A percentile compares a stretch with the other conserved stretches of the same genome.
phyloP scores from a whole-genome alignment of 345 rosid genomes.

The Erodium maritimum region DNA sequence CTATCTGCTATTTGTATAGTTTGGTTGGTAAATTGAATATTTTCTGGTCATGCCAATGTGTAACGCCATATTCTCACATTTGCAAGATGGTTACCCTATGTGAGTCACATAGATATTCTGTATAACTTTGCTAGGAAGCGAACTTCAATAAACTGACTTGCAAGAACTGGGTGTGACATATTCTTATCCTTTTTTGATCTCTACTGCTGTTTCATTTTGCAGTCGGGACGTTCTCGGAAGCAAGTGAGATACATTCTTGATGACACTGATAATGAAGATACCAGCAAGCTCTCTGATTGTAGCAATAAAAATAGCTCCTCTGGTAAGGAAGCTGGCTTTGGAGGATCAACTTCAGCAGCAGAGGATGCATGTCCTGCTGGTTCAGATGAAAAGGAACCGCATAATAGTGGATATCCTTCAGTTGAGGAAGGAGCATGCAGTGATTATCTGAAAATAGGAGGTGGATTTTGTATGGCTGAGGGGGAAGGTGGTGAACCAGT shows the following conservation, averaged over 20 bases:
- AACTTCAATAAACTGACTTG: background rate
- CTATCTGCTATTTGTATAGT: too few species aligned
- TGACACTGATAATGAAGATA: conserved; percentile 35
- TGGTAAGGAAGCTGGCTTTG: conserved; percentile 14
- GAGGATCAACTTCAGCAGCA: conserved; percentile 7
- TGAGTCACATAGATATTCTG: background rate
- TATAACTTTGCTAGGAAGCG: background rate
- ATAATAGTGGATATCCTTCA: conserved; percentile 12
- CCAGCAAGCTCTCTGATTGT: conserved; percentile 12
- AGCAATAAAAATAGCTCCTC: conserved; percentile 14
- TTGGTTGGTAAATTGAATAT: too few species aligned
- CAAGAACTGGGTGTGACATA: background rate
- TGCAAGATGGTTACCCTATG: background rate
- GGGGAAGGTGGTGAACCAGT: conserved; percentile 21
- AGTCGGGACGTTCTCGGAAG: conserved; percentile 63
- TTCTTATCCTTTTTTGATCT: background rate
- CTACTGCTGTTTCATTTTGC: conserved; percentile 9
- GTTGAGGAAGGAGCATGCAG: conserved; percentile 8
- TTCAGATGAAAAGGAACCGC: conserved; percentile 10
- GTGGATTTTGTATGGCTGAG: conserved; percentile 45
- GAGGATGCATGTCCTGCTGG: conserved; percentile 7
- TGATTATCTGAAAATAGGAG: conserved; percentile 33
- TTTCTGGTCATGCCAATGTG: too few species aligned
- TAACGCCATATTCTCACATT: too few species aligned
- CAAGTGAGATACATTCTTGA: conserved; percentile 32